phyloP scores from a whole-genome alignment of 805 yeast species.

The Zygoascus bituminiphila region DNA sequence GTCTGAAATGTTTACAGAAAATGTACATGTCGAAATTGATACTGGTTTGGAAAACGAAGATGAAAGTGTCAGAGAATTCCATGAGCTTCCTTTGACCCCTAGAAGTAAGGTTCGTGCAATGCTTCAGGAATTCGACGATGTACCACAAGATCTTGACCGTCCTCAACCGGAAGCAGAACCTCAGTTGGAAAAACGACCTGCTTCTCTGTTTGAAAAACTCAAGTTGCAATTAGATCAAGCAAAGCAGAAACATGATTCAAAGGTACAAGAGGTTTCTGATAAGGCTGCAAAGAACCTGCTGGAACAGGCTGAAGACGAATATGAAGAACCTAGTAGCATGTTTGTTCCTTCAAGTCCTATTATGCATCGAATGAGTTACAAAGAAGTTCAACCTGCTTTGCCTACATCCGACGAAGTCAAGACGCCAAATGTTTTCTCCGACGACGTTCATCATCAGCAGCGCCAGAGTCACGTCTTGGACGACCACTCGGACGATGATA shows the following conservation, averaged over 20 bases:
- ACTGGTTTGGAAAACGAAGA: neutral
- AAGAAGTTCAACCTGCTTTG: neutral
- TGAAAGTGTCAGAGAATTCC: neutral
- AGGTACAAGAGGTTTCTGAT: neutral
- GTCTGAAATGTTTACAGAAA: neutral
- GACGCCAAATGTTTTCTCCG: neutral
- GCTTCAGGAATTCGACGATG: constrained; percentile 1
- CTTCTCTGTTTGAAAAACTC: neutral
- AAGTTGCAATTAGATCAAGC: neutral
- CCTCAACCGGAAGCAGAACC: constrained; percentile 11
- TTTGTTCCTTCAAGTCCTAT: neutral
- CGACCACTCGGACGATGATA: neutral
- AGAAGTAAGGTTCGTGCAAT: constrained; percentile 1
- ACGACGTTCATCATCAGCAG: no score
- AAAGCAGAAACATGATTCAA: neutral
- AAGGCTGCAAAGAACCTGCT: neutral
- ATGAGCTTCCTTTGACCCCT: constrained; percentile 3
- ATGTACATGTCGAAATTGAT: neutral
- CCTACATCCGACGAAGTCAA: neutral
- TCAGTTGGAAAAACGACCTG: neutral
- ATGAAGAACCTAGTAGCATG: neutral
- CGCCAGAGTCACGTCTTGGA: no score
- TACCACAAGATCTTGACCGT: neutral
- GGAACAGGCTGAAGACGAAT: neutral
- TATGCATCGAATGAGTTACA: neutral